Conservation (phyloP, 495 filamentous ascomycete genomes). For the Jackrogersella minutella region DNA sequence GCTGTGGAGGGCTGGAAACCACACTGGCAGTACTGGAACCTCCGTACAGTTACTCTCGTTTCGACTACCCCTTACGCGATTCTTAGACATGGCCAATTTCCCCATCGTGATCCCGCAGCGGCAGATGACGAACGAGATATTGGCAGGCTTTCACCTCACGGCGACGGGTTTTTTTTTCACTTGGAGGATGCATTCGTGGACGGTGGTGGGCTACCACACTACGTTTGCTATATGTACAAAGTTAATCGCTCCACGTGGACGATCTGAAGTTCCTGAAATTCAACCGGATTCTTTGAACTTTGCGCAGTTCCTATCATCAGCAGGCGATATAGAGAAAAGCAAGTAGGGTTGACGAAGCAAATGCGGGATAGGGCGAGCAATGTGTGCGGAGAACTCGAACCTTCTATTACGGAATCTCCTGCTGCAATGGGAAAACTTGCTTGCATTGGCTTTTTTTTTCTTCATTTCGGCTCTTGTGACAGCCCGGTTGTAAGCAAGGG, state of each 20-base stretch:
- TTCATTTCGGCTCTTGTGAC: slow-evolving; percentile 16
- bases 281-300: slow-evolving; percentile 23
- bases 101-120: slow-evolving; percentile 12
- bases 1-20: slow-evolving; percentile 41
- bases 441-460: slow-evolving; percentile 22
- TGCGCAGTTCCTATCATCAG: slow-evolving; percentile 18
- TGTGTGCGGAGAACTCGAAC: slow-evolving; percentile 14
- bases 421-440: slow-evolving; percentile 18
- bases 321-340: slow-evolving; percentile 32
- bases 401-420: background rate
- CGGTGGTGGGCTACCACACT: slow-evolving; percentile 16
- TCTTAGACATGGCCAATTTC: slow-evolving; percentile 34
- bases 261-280: slow-evolving; percentile 20
- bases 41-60: slow-evolving; percentile 38
- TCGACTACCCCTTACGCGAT: slow-evolving; percentile 27
- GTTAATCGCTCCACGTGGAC: slow-evolving; percentile 27
- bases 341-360: slow-evolving; percentile 16
- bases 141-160: slow-evolving; percentile 34
- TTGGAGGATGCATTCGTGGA: slow-evolving; percentile 30
- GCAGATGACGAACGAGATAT: slow-evolving; percentile 15
- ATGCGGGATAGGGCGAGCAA: slow-evolving; percentile 13
- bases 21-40: slow-evolving; percentile 38
- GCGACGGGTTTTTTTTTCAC: slow-evolving; percentile 26
- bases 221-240: slow-evolving; percentile 39
- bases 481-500: slow-evolving; percentile 28